Evolutionary conservation across 1,284 basidiomycete species (phyloP), one percentile per base, ranked within the genome.

Genomic region (Exobasidium cylindrosporum): DNA sequence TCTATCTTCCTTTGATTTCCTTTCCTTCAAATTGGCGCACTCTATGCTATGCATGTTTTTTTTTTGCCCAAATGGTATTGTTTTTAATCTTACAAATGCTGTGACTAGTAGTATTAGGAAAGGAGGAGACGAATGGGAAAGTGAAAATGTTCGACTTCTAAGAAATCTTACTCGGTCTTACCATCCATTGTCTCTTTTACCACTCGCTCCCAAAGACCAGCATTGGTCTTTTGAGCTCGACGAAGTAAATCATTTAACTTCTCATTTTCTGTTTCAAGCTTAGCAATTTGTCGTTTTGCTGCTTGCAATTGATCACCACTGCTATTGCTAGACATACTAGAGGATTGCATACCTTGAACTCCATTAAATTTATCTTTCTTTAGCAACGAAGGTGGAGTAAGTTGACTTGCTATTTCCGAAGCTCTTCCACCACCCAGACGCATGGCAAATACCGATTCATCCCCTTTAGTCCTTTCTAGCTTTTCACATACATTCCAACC

Each of bases 141-240:
- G n/a, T n/a, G n/a, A n/a, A n/a, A n/a, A n/a, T n/a, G n/a, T n/a
- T n/a, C n/a, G n/a, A n/a, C n/a, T n/a, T n/a, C n/a, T n/a, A n/a
- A n/a, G n/a, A n/a, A n/a, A n/a, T n/a, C 35, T 40, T 17, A 40
- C 10, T 40, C 35, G 7, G 35, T 17, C 35, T 50, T 50, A 6
- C 30, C 5, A 21, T 35, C n/a, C 3, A 55, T 29, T 14, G 53
- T 4, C 14, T 44, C 53, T 24, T 55, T 21, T 21, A 55, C 53
- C 21, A 55, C 53, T 23, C 40, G 31, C 21, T 35, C 40, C 53
- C 53, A 55, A 2, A 55, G 11, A n/a, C 32, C 53, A 2, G 31
- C 53, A 44, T 55, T 55, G 28, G 53, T 44, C 53, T 35, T 44
- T 40, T 55, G 53, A 17, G 53, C 53, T 17, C 53, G 53, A 21